Percentiles rank a stretch among this genome's conserved stretches.
phyloP scores from a whole-genome alignment of 176 grass and related monocot genomes.

The Phragmites australis region DNA sequence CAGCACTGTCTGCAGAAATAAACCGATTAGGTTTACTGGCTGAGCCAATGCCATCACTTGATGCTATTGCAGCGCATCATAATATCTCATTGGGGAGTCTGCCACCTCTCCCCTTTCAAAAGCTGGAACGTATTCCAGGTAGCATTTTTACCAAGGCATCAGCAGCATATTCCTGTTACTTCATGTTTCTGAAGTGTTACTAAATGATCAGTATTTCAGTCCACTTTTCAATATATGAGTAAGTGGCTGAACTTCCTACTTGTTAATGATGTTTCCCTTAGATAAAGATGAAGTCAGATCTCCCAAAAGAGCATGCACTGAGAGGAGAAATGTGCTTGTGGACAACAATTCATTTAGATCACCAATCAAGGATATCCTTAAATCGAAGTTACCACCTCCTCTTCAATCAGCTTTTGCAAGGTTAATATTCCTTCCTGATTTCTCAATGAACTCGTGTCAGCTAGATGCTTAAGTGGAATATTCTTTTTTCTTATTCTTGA shows the following conservation, averaged over 20 bases:
- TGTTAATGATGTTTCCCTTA: constrained; percentile 42
- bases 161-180: neutral
- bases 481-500: constrained; percentile 17
- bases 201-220: constrained; percentile 6
- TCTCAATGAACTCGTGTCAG: neutral
- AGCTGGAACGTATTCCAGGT: constrained; percentile 67
- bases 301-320: constrained; percentile 87
- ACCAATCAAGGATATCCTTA: constrained; percentile 75
- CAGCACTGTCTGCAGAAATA: constrained; percentile 76
- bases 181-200: constrained; percentile 4
- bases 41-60: constrained; percentile 96
- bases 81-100: constrained; percentile 67
- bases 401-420: constrained; percentile 98
- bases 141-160: constrained; percentile 23
- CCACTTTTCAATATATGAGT: neutral
- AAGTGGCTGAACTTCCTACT: constrained; percentile 12
- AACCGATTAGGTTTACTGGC: constrained; percentile 76
- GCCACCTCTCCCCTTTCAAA: constrained; percentile 80
- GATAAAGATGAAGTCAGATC: constrained; percentile 76
- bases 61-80: constrained; percentile 77
- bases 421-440: constrained; percentile 45
- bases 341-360: constrained; percentile 84
- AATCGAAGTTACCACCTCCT: constrained; percentile 77
- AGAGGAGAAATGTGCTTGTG: constrained; percentile 72
- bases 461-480: constrained; percentile 29